Evolutionary conservation across 768 basidiomycete species (phyloP), one percentile per base, ranked within the genome.

Genomic region (Boletus edulis): DNA sequence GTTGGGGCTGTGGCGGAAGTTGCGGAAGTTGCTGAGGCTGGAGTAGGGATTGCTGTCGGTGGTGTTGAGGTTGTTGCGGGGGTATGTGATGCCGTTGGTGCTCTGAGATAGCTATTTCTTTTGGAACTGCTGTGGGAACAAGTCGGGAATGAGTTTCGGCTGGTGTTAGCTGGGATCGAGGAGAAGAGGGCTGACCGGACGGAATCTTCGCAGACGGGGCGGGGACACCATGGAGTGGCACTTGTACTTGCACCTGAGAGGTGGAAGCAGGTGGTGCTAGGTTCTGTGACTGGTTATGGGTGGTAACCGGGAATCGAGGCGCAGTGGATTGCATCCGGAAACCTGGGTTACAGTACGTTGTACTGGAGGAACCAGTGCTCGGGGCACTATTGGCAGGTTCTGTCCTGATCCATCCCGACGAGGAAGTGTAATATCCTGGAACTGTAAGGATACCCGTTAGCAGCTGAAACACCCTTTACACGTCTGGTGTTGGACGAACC

Each of bases 401-500:
- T 4, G 42, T 14, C 22, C 35, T 45, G 4, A 4, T 27, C 61
- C 44, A 43, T 46, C 44, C 61, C 5, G 41, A 29, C 10, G 44
- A 17, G n/a, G 52, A 24, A 46, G 32, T 4, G 32, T 60, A 11
- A 40, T 63, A 45, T 39, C 47, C 51, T 40, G 42, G 18, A 4
- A 24, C 51, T 49, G 40, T 10, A 6, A 34, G 18, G 5, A 27
- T 37, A 49, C 18, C 27, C 24, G 24, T 60, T 34, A 60, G 49
- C 15, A 24, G 37, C 8, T 8, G 15, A 35, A 40, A 43, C 14
- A 37, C 5, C 24, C 15, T 20, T 31, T 10, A 29, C 4, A 15
- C 5, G 42, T 37, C 11, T 4, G 6, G 20, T 20, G 11, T 38
- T 31, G 31, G 27, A 63, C 61, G 24, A 20, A 67, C 67, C 56